These are phyloP conservation scores for Pezicula carpinea DNA, from an alignment of 2,329 filamentous ascomycete genomes.

Conservation along the genomic window DNA sequence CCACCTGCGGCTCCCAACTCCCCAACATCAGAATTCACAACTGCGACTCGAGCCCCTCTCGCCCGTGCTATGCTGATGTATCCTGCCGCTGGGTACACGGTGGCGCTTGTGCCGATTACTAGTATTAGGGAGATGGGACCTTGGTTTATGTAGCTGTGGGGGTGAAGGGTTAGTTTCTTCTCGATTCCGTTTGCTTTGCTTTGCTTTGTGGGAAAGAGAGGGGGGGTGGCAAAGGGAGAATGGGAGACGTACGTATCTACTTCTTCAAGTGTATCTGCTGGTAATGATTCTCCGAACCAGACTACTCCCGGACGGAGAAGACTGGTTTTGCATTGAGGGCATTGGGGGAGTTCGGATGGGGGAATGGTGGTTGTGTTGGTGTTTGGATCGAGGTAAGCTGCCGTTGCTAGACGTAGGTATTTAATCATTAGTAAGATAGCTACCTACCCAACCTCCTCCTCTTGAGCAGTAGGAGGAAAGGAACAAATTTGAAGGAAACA, in stretches of 20 bases:
- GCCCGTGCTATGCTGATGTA: conserved; percentile 62
- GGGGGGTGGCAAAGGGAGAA: no score
- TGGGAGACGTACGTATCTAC: conserved; percentile 32
- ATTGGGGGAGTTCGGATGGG: conserved; percentile 54
- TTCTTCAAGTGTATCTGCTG: conserved; percentile 51
- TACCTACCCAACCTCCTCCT: no score
- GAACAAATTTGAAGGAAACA: no score
- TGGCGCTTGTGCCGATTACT: conserved; percentile 80
- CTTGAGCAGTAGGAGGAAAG: no score
- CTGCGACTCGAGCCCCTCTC: conserved; percentile 66
- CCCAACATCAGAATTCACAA: conserved; percentile 60
- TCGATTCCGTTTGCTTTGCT: no score
- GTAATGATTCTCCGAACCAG: conserved; percentile 80
- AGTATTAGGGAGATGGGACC: conserved; percentile 71
- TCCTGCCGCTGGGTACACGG: conserved; percentile 73
- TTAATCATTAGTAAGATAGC: conserved; percentile 4
- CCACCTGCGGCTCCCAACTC: conserved; percentile 19
- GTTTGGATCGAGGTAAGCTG: conserved; percentile 12
- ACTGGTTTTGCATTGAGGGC: conserved; percentile 55
- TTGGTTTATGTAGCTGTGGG: conserved; percentile 56
- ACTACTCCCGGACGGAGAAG: conserved; percentile 73
- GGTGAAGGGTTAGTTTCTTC: no score
- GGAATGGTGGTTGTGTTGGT: conserved; percentile 8
- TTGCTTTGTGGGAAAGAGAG: no score
- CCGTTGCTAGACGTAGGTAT: conserved; percentile 1